A percentile compares a stretch with the other conserved stretches of the same genome.
phyloP scores from a whole-genome alignment of 805 yeast species.

The Candida coquimbonensis region DNA sequence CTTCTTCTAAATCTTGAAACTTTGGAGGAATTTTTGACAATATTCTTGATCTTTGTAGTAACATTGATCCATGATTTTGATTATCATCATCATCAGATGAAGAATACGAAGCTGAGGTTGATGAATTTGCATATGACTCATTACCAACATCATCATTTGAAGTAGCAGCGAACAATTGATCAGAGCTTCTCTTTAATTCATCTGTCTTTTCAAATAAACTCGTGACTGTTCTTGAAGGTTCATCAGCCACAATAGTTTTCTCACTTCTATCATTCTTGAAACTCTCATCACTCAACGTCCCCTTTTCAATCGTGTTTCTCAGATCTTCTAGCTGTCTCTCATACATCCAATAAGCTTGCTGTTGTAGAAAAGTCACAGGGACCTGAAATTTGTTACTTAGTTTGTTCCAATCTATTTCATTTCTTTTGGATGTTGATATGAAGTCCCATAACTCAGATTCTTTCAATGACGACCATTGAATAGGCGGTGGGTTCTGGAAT shows the following conservation, averaged over 20 bases:
- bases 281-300: slow-evolving; percentile 7
- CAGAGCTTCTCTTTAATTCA: neutral
- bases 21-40: slow-evolving; percentile 16
- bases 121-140: neutral
- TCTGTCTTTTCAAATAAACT: slow-evolving; percentile 2
- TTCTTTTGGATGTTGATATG: slow-evolving; percentile 20
- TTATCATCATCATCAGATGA: slow-evolving; percentile 2
- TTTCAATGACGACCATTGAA: slow-evolving; percentile 20
- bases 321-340: slow-evolving; percentile 23
- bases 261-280: slow-evolving; percentile 3
- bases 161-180: neutral
- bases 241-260: neutral
- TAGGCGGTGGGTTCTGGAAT: slow-evolving; percentile 20
- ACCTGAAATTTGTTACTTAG: slow-evolving; percentile 12
- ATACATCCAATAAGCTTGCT: slow-evolving; percentile 24
- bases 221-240: neutral
- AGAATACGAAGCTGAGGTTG: neutral
- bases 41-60: slow-evolving; percentile 21
- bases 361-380: slow-evolving; percentile 21
- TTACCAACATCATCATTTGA: neutral
- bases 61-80: slow-evolving; percentile 12
- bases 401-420: slow-evolving; percentile 19
- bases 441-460: slow-evolving; percentile 21
- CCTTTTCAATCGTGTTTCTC: slow-evolving; percentile 16
- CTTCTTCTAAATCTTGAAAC: slow-evolving; percentile 14